These are phyloP conservation scores for Pichia sp. DNA, from an alignment of 1,139 yeast genomes.

Conservation along the genomic window DNA sequence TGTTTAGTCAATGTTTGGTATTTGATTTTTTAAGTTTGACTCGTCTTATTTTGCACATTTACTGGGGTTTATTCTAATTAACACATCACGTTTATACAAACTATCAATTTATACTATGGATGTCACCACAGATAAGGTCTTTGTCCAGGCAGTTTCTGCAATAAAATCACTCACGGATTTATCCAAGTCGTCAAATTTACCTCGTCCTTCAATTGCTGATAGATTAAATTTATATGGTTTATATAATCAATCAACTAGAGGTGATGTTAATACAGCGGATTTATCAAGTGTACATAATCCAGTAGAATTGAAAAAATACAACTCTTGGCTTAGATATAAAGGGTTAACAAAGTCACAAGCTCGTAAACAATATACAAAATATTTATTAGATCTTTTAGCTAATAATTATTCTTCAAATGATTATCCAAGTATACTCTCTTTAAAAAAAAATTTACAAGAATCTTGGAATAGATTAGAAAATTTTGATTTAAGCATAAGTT, in stretches of 20 bases:
- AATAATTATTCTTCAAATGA: constrained; percentile 2
- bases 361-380: constrained; percentile 61
- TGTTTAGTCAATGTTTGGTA: too few species aligned
- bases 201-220: constrained; percentile 74
- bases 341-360: constrained; percentile 72
- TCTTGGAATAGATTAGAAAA: constrained; percentile 53
- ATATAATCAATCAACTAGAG: constrained; percentile 86
- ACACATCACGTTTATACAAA: too few species aligned
- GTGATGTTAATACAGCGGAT: constrained; percentile 64
- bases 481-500: background rate
- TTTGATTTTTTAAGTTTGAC: too few species aligned
- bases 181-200: constrained; percentile 62
- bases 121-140: constrained; percentile 58
- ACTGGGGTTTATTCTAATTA: too few species aligned
- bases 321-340: constrained; percentile 75
- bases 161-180: constrained; percentile 67
- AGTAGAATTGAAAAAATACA: constrained; percentile 68
- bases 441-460: constrained; percentile 5
- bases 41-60: too few species aligned
- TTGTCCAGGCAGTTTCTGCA: constrained; percentile 74
- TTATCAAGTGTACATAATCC: constrained; percentile 50
- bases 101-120: too few species aligned
- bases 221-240: constrained; percentile 70
- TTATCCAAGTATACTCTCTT: background rate
- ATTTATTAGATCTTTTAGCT: constrained; percentile 47